Evolutionary conservation across 2,329 filamentous ascomycete genomes (phyloP).

Genomic region (Aspergillus awamori): DNA sequence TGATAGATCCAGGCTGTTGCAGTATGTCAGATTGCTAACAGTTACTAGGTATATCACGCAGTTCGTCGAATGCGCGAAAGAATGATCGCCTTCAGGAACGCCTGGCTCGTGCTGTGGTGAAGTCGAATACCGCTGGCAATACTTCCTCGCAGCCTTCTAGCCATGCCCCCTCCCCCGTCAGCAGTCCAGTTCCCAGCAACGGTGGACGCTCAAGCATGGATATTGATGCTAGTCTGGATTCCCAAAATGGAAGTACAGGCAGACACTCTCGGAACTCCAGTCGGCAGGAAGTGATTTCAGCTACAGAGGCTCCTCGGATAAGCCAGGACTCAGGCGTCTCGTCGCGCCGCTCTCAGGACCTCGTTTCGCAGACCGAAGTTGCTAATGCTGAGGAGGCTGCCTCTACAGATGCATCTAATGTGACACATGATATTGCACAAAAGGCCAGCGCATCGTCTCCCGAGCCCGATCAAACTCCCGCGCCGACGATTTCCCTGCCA

Average conservation of each 20-base stretch:
- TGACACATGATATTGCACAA: neutral
- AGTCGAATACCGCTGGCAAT: constrained; percentile 61
- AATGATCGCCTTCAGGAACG: constrained; percentile 88
- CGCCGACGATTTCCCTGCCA: constrained; percentile 21
- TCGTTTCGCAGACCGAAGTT: constrained; percentile 20
- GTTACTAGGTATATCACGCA: constrained; percentile 58
- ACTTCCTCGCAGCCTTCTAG: constrained; percentile 52
- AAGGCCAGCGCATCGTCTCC: neutral
- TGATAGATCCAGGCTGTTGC: neutral
- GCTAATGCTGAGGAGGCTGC: neutral
- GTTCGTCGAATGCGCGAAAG: constrained; percentile 65
- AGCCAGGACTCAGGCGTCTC: constrained; percentile 35
- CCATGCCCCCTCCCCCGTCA: constrained; percentile 54
- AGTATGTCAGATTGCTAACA: constrained; percentile 27
- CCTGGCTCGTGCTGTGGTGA: constrained; percentile 82
- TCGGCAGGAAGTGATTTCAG: constrained; percentile 15
- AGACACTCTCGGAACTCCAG: constrained; percentile 20
- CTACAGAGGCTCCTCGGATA: constrained; percentile 21
- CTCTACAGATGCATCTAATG: neutral
- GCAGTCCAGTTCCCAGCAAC: constrained; percentile 54
- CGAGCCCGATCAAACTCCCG: neutral
- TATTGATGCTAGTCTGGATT: constrained; percentile 31
- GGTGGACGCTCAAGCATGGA: constrained; percentile 45
- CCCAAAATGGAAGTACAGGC: constrained; percentile 25
- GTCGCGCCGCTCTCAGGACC: constrained; percentile 33